Percentiles rank a stretch among this genome's conserved stretches.
Evolutionary conservation across 2,329 filamentous ascomycete species (phyloP).

Genomic region (Colletotrichum tropicicola): DNA sequence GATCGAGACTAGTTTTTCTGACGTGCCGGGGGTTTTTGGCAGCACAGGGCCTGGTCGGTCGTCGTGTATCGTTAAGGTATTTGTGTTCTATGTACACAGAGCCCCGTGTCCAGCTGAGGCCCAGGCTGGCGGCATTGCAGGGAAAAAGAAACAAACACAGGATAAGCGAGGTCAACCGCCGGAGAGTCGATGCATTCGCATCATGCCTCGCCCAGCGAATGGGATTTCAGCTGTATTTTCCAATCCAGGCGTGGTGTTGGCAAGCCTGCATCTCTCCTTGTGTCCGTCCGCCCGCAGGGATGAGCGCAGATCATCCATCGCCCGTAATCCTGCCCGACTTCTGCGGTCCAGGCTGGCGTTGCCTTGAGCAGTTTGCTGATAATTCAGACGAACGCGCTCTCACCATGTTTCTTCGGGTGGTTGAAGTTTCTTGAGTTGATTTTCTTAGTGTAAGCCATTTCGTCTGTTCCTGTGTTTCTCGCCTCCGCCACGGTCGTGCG

Average conservation of each 20-base stretch:
- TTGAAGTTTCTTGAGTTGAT: too few species aligned
- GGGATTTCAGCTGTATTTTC: background rate
- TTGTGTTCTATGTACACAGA: background rate
- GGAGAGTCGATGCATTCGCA: background rate
- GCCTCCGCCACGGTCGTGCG: background rate
- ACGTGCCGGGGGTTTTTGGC: too few species aligned
- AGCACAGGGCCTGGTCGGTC: too few species aligned
- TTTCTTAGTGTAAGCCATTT: too few species aligned
- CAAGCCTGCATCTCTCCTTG: background rate
- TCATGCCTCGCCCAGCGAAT: conserved; percentile 1
- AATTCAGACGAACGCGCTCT: too few species aligned
- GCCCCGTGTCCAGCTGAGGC: conserved; percentile 4
- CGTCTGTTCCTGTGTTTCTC: background rate
- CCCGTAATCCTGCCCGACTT: background rate
- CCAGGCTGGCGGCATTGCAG: background rate
- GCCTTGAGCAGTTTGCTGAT: background rate
- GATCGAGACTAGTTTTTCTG: too few species aligned
- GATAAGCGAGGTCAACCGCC: background rate
- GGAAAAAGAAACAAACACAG: conserved; percentile 6
- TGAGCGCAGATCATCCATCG: conserved; percentile 15
- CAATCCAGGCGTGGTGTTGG: background rate
- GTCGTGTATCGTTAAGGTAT: too few species aligned
- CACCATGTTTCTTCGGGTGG: too few species aligned
- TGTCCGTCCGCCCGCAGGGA: conserved; percentile 17
- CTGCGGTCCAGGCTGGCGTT: background rate